Evolutionary conservation across 2,329 filamentous ascomycete species (phyloP).

Genomic region (Grosmannia huntii): DNA sequence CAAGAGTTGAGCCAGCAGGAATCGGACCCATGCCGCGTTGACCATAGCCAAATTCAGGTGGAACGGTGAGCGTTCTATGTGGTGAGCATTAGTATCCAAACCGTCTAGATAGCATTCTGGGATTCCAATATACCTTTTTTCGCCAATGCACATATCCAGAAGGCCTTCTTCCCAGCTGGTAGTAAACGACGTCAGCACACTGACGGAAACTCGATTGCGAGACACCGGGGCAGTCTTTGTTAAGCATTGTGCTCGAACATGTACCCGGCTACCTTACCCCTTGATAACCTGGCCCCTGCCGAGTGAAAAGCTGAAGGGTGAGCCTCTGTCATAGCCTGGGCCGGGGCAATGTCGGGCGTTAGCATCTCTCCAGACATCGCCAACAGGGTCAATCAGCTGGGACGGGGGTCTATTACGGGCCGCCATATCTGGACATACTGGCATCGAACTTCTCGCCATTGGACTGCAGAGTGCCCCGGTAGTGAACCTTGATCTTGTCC

Average conservation of each 20-base stretch:
- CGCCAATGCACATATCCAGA: conserved; percentile 87
- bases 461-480: conserved; percentile 64
- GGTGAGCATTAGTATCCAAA: neutral
- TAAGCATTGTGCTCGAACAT: neutral
- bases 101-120: neutral
- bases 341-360: neutral
- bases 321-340: conserved; percentile 48
- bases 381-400: too few species aligned
- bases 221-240: too few species aligned
- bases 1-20: conserved; percentile 63
- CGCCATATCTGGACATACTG: conserved; percentile 26
- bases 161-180: conserved; percentile 78
- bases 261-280: conserved; percentile 44
- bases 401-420: neutral
- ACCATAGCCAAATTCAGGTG: conserved; percentile 78
- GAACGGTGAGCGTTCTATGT: conserved; percentile 65
- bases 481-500: conserved; percentile 77
- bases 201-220: too few species aligned
- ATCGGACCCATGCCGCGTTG: conserved; percentile 66
- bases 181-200: neutral
- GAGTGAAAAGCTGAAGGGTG: conserved; percentile 67
- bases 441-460: conserved; percentile 76
- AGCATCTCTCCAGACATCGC: neutral
- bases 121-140: conserved; percentile 48
- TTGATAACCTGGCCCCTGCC: conserved; percentile 78